phyloP scores from a whole-genome alignment of 495 filamentous ascomycete species.

The Penicillium roqueforti region DNA sequence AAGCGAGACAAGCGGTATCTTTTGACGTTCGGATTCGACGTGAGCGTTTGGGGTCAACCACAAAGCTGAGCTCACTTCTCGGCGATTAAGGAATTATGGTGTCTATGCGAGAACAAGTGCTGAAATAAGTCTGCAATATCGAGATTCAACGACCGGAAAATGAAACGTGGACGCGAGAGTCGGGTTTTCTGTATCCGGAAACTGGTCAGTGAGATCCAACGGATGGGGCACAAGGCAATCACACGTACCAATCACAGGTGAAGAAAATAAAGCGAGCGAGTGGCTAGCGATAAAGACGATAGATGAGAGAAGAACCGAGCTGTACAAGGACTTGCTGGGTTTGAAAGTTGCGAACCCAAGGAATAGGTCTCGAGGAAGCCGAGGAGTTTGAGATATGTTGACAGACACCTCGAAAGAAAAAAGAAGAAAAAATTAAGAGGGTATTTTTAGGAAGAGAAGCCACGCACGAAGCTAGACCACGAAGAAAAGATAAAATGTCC shows the following conservation, averaged over 20 bases:
- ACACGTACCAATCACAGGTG: constrained; percentile 23
- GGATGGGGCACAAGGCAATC: neutral
- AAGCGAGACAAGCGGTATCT: constrained; percentile 19
- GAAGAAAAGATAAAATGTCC: constrained; percentile 18
- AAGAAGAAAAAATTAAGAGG: constrained; percentile 18
- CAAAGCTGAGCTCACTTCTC: constrained; percentile 25
- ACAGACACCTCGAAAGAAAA: neutral
- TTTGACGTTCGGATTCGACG: constrained; percentile 11
- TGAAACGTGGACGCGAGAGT: constrained; percentile 11
- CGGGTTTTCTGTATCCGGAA: constrained; percentile 16
- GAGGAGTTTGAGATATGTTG: constrained; percentile 3
- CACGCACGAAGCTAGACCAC: constrained; percentile 12
- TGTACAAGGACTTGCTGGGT: constrained; percentile 20
- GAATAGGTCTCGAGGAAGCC: neutral
- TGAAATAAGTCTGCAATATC: constrained; percentile 14
- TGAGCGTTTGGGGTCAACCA: constrained; percentile 33
- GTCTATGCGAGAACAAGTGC: constrained; percentile 19
- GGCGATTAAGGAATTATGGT: constrained; percentile 40
- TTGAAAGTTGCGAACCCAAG: constrained; percentile 3
- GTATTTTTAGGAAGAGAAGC: constrained; percentile 12
- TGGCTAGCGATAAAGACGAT: constrained; percentile 14
- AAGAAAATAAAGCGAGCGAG: constrained; percentile 16
- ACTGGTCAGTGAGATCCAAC: constrained; percentile 12
- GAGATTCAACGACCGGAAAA: constrained; percentile 11
- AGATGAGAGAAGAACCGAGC: constrained; percentile 20